Percentiles rank a stretch among this genome's conserved stretches.
Conservation (phyloP, 495 filamentous ascomycete species). For the Xylona heveae region DNA sequence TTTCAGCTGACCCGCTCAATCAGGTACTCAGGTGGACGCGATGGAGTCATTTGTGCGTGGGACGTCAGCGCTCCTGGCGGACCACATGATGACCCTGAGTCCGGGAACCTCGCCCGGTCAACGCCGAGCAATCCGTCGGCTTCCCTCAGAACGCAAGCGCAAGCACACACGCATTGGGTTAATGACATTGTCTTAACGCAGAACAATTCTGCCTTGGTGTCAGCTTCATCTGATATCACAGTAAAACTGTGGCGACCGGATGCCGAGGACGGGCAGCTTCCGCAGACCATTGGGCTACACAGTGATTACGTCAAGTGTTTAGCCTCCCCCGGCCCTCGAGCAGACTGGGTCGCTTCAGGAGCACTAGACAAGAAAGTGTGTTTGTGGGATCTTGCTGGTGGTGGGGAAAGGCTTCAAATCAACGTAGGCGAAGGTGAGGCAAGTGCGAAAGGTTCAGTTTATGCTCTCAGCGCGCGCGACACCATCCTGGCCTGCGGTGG, state of each 20-base stretch:
- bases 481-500: constrained; percentile 78
- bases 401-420: constrained; percentile 66
- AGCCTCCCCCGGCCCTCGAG: constrained; percentile 46
- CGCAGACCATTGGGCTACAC: constrained; percentile 77
- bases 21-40: constrained; percentile 89
- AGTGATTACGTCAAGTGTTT: constrained; percentile 91
- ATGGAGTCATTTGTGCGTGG: constrained; percentile 94
- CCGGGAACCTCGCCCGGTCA: constrained; percentile 16
- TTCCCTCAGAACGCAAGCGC: constrained; percentile 72
- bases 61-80: constrained; percentile 42
- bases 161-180: constrained; percentile 97
- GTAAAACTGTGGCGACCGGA: constrained; percentile 91
- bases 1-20: constrained; percentile 4
- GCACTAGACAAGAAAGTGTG: constrained; percentile 82
- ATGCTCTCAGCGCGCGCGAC: constrained; percentile 57
- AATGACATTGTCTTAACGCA: constrained; percentile 85
- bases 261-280: constrained; percentile 38
- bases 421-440: constrained; percentile 59
- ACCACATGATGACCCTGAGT: constrained; percentile 11
- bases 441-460: constrained; percentile 82
- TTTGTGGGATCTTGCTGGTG: constrained; percentile 81
- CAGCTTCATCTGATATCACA: constrained; percentile 85
- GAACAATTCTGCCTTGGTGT: constrained; percentile 66
- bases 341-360: constrained; percentile 89
- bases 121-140: constrained; percentile 23